Evolutionary conservation across 1,284 basidiomycete species (phyloP).

Genomic region (Ceratobasidium sp.): DNA sequence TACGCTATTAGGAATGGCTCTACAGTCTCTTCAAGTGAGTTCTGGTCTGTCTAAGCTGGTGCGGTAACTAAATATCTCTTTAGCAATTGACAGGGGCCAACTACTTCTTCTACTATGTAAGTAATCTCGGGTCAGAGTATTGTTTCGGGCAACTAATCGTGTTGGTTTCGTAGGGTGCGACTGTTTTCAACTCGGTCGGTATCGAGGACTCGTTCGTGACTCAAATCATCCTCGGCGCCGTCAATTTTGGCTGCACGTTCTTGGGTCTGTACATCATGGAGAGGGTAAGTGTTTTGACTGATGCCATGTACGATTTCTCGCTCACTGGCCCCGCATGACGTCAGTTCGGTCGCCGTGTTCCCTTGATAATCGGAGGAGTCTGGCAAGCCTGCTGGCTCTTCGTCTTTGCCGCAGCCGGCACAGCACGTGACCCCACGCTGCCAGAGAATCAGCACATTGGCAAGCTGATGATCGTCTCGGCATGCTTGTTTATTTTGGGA

Average conservation of each 20-base stretch:
- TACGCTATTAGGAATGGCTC: slow-evolving; percentile 70
- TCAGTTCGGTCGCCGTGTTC: slow-evolving; percentile 68
- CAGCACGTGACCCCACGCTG: slow-evolving; percentile 64
- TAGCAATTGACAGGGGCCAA: slow-evolving; percentile 73
- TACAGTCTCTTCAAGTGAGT: slow-evolving; percentile 70
- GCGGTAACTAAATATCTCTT: neutral
- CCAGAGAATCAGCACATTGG: slow-evolving; percentile 61
- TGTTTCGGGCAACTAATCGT: neutral
- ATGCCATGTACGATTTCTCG: neutral
- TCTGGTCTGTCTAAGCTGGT: neutral
- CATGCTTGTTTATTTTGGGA: slow-evolving; percentile 81
- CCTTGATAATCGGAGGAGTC: slow-evolving; percentile 73
- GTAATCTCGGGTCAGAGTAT: slow-evolving; percentile 61
- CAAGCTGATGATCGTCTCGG: slow-evolving; percentile 77
- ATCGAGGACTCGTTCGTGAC: slow-evolving; percentile 73
- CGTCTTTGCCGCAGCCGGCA: slow-evolving; percentile 79
- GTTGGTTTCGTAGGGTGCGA: slow-evolving; percentile 14
- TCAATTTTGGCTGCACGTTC: slow-evolving; percentile 77
- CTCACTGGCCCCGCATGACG: slow-evolving; percentile 13
- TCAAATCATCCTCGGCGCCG: slow-evolving; percentile 76
- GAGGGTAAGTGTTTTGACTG: slow-evolving; percentile 55
- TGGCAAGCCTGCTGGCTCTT: slow-evolving; percentile 83
- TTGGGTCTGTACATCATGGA: slow-evolving; percentile 77
- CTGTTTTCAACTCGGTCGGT: slow-evolving; percentile 68
- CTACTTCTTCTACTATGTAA: slow-evolving; percentile 73